Percentiles rank a stretch among this genome's conserved stretches.
Conservation (phyloP, 2,329 filamentous ascomycete species). For the Pseudogymnoascus sp. region DNA sequence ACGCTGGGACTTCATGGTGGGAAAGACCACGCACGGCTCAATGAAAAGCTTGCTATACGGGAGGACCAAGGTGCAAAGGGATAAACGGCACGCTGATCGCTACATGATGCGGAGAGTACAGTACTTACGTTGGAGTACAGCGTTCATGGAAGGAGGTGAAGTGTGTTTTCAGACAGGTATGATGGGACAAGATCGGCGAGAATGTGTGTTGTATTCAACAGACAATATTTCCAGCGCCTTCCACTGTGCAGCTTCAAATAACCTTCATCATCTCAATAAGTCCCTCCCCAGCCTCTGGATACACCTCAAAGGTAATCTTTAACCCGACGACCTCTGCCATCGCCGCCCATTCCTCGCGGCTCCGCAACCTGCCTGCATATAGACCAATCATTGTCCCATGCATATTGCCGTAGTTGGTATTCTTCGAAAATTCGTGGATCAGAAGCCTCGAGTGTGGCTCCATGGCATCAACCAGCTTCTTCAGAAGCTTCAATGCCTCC, state of each 20-base stretch:
- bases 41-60: background rate
- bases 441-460: constrained; percentile 27
- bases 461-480: constrained; percentile 31
- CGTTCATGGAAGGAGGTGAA: background rate
- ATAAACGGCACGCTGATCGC: background rate
- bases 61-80: background rate
- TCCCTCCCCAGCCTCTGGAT: constrained; percentile 28
- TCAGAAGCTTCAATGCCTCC: constrained; percentile 29
- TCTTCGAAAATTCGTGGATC: constrained; percentile 32
- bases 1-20: background rate
- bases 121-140: background rate
- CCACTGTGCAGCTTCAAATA: background rate
- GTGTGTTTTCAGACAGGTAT: background rate
- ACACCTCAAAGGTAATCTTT: constrained; percentile 30
- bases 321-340: constrained; percentile 29
- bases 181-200: background rate
- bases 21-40: background rate
- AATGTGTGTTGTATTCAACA: background rate
- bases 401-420: constrained; percentile 28
- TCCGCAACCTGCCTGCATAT: constrained; percentile 29
- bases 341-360: constrained; percentile 29
- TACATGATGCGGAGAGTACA: background rate
- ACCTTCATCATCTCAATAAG: constrained; percentile 30
- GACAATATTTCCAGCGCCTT: background rate
- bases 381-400: constrained; percentile 32